Percentiles rank a stretch among this genome's conserved stretches.
Evolutionary conservation across 202 grass and related monocot genomes (phyloP).

Genomic region (Panicum hallii): DNA sequence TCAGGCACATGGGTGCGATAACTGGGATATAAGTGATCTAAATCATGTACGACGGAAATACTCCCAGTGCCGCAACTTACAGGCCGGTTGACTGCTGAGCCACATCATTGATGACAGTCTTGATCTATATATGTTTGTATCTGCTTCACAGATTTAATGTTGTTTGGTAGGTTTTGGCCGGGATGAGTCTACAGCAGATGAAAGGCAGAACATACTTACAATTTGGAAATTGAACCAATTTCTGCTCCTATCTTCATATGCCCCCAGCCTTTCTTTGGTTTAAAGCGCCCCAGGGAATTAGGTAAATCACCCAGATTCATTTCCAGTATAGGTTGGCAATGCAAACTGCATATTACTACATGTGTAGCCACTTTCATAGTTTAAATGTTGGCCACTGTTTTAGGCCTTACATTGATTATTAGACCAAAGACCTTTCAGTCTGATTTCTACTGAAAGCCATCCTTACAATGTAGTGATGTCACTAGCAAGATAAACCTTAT

Average conservation of each 20-base stretch:
- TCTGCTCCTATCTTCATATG: constrained; percentile 94
- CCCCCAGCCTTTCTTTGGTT: constrained; percentile 88
- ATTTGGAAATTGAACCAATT: constrained; percentile 96
- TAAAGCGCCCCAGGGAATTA: constrained; percentile 82
- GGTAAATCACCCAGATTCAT: constrained; percentile 42
- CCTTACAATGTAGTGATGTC: too few relatives aligned
- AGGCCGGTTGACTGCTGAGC: constrained; percentile 54
- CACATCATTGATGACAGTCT: neutral
- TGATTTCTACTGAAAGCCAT: too few relatives aligned
- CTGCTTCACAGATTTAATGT: constrained; percentile 23
- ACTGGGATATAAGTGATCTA: constrained; percentile 89
- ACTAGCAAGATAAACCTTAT: too few relatives aligned
- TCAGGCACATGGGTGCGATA: constrained; percentile 98
- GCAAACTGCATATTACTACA: constrained; percentile 7
- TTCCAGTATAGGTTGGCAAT: constrained; percentile 3
- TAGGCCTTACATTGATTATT: too few relatives aligned
- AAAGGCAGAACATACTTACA: constrained; percentile 88
- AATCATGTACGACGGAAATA: constrained; percentile 92
- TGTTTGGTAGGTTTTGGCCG: constrained; percentile 74
- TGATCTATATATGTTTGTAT: constrained; percentile 20
- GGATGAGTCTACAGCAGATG: constrained; percentile 95
- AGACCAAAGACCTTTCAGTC: too few relatives aligned
- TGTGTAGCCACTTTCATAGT: constrained; percentile 11
- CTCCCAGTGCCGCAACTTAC: constrained; percentile 94
- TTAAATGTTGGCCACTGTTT: constrained; percentile 1